Evolutionary conservation across 2,329 filamentous ascomycete species (phyloP).

Genomic region (Trichoderma koningiopsis): DNA sequence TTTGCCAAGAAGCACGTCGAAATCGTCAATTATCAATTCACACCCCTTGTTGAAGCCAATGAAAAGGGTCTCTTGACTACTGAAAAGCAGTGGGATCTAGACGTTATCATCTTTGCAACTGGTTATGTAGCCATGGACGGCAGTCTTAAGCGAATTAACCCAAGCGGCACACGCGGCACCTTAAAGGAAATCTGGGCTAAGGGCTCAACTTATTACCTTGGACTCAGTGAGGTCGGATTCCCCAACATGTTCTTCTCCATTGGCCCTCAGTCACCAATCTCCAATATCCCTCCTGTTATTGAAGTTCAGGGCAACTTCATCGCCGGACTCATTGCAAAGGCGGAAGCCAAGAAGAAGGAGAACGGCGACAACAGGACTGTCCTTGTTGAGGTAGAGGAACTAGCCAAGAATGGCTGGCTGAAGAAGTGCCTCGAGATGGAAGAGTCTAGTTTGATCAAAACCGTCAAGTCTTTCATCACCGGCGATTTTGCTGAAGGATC

Average conservation of each 20-base stretch:
- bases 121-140: not conserved
- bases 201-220: not conserved
- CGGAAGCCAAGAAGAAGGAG: not conserved
- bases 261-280: not conserved
- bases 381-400: not conserved
- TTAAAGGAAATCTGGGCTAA: not conserved
- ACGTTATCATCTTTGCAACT: not conserved
- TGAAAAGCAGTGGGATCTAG: constrained; percentile 1
- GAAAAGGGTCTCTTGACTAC: not conserved
- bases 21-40: not conserved
- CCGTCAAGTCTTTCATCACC: not conserved
- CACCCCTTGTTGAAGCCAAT: not conserved
- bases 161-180: not conserved
- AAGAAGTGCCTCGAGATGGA: not conserved
- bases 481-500: not conserved
- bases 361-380: not conserved
- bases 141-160: not conserved
- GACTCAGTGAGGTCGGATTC: not conserved
- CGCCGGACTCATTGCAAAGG: not conserved
- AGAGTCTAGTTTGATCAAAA: not conserved
- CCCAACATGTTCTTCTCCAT: constrained; percentile 3
- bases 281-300: not conserved
- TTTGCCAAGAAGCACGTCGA: constrained; percentile 6
- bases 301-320: not conserved
- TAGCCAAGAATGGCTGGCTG: not conserved